A percentile compares a stretch with the other conserved stretches of the same genome.
phyloP scores from a whole-genome alignment of 2,329 filamentous ascomycete genomes.

The Chrysoporthe cubensis region DNA sequence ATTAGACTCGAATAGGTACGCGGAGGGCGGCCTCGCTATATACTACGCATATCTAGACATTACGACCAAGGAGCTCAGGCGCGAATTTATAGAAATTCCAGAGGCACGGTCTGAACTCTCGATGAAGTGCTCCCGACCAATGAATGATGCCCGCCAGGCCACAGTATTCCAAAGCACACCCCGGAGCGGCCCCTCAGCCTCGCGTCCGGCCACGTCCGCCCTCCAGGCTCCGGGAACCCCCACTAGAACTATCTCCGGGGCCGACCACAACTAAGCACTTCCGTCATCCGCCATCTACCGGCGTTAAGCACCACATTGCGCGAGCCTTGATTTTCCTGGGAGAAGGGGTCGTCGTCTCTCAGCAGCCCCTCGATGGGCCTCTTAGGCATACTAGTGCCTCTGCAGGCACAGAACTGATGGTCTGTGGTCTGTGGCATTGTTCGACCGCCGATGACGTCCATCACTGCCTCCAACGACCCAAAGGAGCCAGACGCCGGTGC shows the following conservation, averaged over 20 bases:
- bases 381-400: neutral
- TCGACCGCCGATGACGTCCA: conserved; percentile 18
- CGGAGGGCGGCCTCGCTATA: too few relatives aligned
- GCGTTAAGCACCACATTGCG: neutral
- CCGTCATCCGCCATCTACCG: neutral
- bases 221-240: neutral
- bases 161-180: neutral
- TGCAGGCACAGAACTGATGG: neutral
- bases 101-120: neutral
- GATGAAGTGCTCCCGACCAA: neutral
- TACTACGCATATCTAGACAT: neutral
- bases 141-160: neutral
- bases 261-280: neutral
- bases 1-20: too few relatives aligned
- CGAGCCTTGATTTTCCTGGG: neutral
- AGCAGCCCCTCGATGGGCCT: neutral
- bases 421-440: neutral
- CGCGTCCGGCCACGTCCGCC: conserved; percentile 5
- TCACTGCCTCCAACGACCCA: conserved; percentile 70
- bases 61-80: too few relatives aligned
- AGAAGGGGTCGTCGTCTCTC: neutral
- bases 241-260: neutral
- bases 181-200: conserved; percentile 1
- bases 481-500: conserved; percentile 70
- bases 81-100: neutral